Conservation (phyloP, 1,284 basidiomycete species). For the Ustilago hordei region DNA sequence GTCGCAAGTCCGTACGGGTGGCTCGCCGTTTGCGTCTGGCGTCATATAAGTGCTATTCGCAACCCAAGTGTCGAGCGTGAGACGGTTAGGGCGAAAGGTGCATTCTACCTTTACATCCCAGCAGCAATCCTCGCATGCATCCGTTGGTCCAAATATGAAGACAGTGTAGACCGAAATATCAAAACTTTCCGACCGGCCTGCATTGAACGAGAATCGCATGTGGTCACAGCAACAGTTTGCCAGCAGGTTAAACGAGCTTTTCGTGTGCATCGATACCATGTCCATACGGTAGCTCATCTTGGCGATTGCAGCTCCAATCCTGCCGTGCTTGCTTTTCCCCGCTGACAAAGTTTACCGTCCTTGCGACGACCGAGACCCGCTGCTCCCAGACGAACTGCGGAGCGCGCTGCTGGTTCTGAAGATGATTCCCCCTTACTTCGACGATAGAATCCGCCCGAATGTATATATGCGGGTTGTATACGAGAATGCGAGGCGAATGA, state of each 20-base stretch:
- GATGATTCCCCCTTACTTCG: not conserved
- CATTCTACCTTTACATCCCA: not conserved
- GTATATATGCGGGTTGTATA: constrained; percentile 8
- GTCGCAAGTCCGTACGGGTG: not conserved
- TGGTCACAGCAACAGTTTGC: not conserved
- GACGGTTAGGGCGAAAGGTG: too few species aligned
- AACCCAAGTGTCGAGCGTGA: too few species aligned
- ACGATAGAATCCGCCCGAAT: not conserved
- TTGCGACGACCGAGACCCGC: not conserved
- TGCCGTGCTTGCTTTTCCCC: not conserved
- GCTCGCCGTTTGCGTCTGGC: too few species aligned
- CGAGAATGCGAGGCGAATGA: constrained; percentile 6
- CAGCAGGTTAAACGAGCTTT: not conserved
- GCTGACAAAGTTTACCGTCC: not conserved
- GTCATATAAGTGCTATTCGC: too few species aligned
- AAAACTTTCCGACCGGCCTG: not conserved
- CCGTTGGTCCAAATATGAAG: not conserved
- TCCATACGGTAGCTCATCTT: not conserved
- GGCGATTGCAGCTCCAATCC: not conserved
- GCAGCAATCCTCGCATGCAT: not conserved
- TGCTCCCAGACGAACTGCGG: not conserved
- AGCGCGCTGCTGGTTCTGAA: not conserved
- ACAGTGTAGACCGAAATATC: not conserved
- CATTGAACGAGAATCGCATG: not conserved
- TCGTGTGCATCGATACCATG: not conserved